Evolutionary conservation across 1,139 yeast species (phyloP).

Genomic region (Kodamaea plutei): DNA sequence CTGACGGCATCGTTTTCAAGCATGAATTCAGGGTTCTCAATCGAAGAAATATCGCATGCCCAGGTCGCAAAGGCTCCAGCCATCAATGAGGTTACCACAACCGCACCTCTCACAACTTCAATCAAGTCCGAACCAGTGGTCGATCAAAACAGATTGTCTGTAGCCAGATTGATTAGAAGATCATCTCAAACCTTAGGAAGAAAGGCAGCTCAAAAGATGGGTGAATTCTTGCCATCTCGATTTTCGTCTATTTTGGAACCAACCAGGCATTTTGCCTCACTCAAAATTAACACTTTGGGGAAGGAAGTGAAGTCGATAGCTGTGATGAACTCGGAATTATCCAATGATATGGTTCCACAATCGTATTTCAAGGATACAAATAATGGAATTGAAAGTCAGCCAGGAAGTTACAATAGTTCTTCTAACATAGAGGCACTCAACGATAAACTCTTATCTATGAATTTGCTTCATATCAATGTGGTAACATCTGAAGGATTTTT

Average conservation of each 20-base stretch:
- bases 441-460: slow-evolving; percentile 40
- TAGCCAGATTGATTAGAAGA: slow-evolving; percentile 62
- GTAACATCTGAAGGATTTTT: slow-evolving; percentile 85
- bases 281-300: slow-evolving; percentile 70
- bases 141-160: slow-evolving; percentile 65
- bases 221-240: slow-evolving; percentile 78
- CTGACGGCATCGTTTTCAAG: slow-evolving; percentile 39
- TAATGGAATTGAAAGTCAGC: slow-evolving; percentile 5
- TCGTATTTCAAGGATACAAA: slow-evolving; percentile 24
- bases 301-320: slow-evolving; percentile 63
- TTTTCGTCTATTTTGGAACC: slow-evolving; percentile 88
- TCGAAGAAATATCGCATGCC: slow-evolving; percentile 10
- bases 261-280: slow-evolving; percentile 87
- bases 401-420: slow-evolving; percentile 7
- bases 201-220: slow-evolving; percentile 85
- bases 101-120: slow-evolving; percentile 5
- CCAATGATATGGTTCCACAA: slow-evolving; percentile 35
- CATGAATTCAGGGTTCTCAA: slow-evolving; percentile 25
- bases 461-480: slow-evolving; percentile 64
- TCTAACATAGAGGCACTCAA: slow-evolving; percentile 6
- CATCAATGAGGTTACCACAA: slow-evolving; percentile 23
- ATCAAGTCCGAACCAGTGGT: slow-evolving; percentile 56
- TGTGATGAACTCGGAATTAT: slow-evolving; percentile 46
- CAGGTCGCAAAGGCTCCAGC: slow-evolving; percentile 10
- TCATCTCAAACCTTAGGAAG: slow-evolving; percentile 59